A percentile compares a stretch with the other conserved stretches of the same genome.
Conservation (phyloP, 176 grass and related monocot genomes). For the Musa schizocarpa region DNA sequence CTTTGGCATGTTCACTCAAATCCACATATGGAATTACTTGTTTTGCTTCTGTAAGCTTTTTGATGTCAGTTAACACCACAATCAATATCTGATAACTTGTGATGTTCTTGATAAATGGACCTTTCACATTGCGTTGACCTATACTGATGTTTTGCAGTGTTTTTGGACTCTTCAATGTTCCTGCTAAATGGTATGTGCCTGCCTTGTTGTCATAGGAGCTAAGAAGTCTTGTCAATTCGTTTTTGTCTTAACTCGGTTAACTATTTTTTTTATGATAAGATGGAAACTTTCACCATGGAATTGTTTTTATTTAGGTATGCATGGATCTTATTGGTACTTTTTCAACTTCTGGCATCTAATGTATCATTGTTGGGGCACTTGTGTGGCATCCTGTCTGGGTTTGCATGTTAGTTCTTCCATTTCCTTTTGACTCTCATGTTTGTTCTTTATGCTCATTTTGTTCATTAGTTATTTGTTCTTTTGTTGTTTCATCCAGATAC, state of each 20-base stretch:
- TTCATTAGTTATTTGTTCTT: constrained; percentile 14
- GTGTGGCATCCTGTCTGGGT: constrained; percentile 92
- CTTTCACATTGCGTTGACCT: not conserved
- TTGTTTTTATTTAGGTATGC: constrained; percentile 54
- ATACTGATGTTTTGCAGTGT: constrained; percentile 51
- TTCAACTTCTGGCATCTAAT: constrained; percentile 89
- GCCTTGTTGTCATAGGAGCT: not conserved
- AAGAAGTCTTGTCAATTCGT: too few relatives aligned
- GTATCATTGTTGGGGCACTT: constrained; percentile 86
- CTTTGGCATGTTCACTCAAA: not conserved
- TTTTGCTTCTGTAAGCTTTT: constrained; percentile 3
- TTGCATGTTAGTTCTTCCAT: constrained; percentile 78
- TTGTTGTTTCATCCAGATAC: constrained; percentile 50
- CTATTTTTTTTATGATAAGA: too few relatives aligned
- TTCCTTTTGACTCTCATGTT: constrained; percentile 24
- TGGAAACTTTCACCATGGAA: constrained; percentile 5
- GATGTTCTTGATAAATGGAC: not conserved
- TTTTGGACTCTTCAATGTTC: constrained; percentile 96
- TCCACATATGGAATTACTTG: not conserved
- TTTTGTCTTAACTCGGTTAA: too few relatives aligned
- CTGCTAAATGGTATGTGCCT: constrained; percentile 70
- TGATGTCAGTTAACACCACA: not conserved
- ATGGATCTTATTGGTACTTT: constrained; percentile 87
- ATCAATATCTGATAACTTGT: constrained; percentile 3
- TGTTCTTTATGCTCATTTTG: constrained; percentile 19